These are phyloP conservation scores for Volvariella volvacea DNA, from an alignment of 1,284 basidiomycete species.

Conservation along the genomic window DNA sequence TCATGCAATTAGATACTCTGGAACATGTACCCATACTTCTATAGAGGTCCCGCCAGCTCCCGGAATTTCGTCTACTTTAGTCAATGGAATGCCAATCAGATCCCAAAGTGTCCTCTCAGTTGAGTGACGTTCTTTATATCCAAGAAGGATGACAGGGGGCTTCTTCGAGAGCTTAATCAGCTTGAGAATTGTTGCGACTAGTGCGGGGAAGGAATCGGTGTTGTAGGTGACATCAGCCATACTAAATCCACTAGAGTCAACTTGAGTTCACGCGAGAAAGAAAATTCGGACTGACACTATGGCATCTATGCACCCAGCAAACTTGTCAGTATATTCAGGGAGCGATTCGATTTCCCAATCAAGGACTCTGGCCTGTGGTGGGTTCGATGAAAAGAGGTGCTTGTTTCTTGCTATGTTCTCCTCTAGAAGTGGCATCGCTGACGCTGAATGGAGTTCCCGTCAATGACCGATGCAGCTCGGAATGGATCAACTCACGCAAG, in stretches of 20 bases:
- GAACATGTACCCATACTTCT: constrained; percentile 62
- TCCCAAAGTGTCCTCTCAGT: constrained; percentile 71
- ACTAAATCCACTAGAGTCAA: constrained; percentile 29
- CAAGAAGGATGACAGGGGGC: constrained; percentile 54
- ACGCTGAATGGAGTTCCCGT: constrained; percentile 37
- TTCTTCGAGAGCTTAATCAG: constrained; percentile 29
- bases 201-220: constrained; percentile 70
- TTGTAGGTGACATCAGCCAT: constrained; percentile 92
- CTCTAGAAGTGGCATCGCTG: constrained; percentile 72
- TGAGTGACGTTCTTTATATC: constrained; percentile 78
- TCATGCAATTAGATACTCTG: not conserved
- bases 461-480: not conserved
- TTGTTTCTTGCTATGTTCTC: constrained; percentile 61
- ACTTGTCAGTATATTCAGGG: constrained; percentile 35
- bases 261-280: not conserved
- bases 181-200: constrained; percentile 47
- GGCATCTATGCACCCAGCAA: constrained; percentile 34
- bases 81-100: constrained; percentile 48
- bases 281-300: constrained; percentile 39
- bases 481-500: constrained; percentile 45
- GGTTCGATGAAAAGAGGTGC: constrained; percentile 18
- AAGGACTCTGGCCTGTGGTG: constrained; percentile 42
- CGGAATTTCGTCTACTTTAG: constrained; percentile 42
- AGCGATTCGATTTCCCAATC: constrained; percentile 72
- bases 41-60: constrained; percentile 57